These are phyloP conservation scores for Paraphaeosphaeria minitans DNA, from an alignment of 2,329 filamentous ascomycete genomes.

Conservation along the genomic window DNA sequence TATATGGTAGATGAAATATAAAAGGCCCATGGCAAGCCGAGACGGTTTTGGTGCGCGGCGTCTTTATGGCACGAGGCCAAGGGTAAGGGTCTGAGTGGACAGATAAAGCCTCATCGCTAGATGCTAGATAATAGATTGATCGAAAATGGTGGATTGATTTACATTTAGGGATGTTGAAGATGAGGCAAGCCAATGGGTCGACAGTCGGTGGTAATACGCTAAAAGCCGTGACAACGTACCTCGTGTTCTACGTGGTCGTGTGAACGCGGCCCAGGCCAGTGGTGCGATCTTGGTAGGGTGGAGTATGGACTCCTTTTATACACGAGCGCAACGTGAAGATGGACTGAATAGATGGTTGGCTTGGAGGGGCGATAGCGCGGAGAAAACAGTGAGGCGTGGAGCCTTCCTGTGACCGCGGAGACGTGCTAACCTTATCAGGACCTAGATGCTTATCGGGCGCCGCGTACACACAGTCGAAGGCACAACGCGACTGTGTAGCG, in stretches of 20 bases:
- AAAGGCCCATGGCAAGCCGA: slow-evolving; percentile 4
- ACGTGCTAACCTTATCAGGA: neutral
- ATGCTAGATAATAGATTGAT: neutral
- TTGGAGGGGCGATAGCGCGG: neutral
- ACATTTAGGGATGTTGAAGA: neutral
- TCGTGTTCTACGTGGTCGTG: neutral
- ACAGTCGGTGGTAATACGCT: neutral
- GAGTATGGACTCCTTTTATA: neutral
- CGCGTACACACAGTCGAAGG: neutral
- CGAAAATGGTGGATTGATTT: neutral
- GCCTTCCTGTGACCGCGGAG: neutral
- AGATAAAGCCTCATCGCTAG: slow-evolving; percentile 8
- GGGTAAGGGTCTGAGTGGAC: slow-evolving; percentile 8
- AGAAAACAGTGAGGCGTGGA: slow-evolving; percentile 7
- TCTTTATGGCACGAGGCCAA: slow-evolving; percentile 7
- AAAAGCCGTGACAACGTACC: slow-evolving; percentile 5
- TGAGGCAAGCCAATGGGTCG: neutral
- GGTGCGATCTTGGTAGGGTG: neutral
- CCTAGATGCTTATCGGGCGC: neutral
- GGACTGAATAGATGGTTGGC: neutral
- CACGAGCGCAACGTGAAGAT: neutral
- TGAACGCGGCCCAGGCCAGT: neutral
- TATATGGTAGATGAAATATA: slow-evolving; percentile 7
- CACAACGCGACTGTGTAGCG: neutral
- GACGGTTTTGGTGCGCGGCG: neutral